These are phyloP conservation scores for Neurospora sp. DNA, from an alignment of 495 filamentous ascomycete genomes.

Conservation along the genomic window DNA sequence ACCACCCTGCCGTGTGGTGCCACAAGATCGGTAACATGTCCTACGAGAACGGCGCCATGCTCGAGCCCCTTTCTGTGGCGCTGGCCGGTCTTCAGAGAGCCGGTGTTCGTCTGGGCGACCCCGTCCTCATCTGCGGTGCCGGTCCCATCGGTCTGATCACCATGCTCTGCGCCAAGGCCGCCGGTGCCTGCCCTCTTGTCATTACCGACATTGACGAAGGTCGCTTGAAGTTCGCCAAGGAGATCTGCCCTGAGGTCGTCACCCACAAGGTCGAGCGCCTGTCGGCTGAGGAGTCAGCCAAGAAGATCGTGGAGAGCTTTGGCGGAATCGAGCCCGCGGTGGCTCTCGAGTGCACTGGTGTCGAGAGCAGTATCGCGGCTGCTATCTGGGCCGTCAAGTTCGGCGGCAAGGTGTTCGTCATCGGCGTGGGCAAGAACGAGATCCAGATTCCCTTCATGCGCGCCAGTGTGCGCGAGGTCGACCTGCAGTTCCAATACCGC, in stretches of 20 bases:
- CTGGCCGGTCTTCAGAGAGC: slow-evolving; percentile 76
- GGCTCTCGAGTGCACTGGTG: slow-evolving; percentile 81
- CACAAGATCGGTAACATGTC: slow-evolving; percentile 87
- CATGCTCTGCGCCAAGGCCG: slow-evolving; percentile 68
- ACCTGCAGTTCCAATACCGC: slow-evolving; percentile 91
- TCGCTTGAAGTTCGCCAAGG: slow-evolving; percentile 70
- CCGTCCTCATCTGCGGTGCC: slow-evolving; percentile 77
- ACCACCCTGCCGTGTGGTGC: slow-evolving; percentile 84
- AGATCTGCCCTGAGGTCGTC: slow-evolving; percentile 57
- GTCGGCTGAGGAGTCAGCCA: slow-evolving; percentile 59
- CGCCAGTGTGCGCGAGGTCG: slow-evolving; percentile 79
- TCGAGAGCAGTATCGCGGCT: slow-evolving; percentile 75
- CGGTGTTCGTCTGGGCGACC: slow-evolving; percentile 67
- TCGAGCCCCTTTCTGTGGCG: slow-evolving; percentile 80
- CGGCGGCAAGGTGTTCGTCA: slow-evolving; percentile 87
- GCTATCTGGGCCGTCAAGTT: slow-evolving; percentile 86
- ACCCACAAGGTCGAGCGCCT: slow-evolving; percentile 67
- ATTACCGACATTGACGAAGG: slow-evolving; percentile 90
- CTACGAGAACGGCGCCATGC: slow-evolving; percentile 76
- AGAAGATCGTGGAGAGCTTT: slow-evolving; percentile 52
- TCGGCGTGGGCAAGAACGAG: slow-evolving; percentile 88
- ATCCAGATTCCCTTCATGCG: slow-evolving; percentile 92
- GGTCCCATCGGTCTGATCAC: slow-evolving; percentile 86
- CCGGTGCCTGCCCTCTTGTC: slow-evolving; percentile 75
- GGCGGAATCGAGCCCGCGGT: slow-evolving; percentile 66